A percentile compares a stretch with the other conserved stretches of the same genome.
phyloP scores from a whole-genome alignment of 73 alveolate genomes.

The Uronychia binucleata region DNA sequence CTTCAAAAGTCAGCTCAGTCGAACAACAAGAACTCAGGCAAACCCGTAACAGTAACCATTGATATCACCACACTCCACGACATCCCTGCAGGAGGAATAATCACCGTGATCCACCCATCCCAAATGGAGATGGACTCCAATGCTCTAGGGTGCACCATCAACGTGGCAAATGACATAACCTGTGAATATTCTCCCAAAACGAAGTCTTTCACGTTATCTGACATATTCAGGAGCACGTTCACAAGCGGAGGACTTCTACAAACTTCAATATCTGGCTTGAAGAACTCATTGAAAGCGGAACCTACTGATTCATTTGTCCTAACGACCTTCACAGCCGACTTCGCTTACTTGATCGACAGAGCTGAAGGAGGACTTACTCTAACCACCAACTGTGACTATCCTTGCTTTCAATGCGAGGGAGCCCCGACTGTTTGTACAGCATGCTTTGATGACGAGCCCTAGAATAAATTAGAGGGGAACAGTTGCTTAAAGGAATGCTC shows the following conservation, averaged over 20 bases:
- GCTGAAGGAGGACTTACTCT: not conserved
- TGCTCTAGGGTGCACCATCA: not conserved
- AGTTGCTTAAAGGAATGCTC: too few relatives aligned
- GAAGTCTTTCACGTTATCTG: not conserved
- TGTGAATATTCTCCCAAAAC: not conserved
- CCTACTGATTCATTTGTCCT: not conserved
- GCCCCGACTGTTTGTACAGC: too few relatives aligned
- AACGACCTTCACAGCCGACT: not conserved
- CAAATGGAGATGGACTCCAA: not conserved
- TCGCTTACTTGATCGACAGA: not conserved
- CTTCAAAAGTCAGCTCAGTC: not conserved
- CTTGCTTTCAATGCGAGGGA: constrained; percentile 3
- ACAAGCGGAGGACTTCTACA: not conserved
- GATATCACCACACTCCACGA: not conserved
- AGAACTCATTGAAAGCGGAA: not conserved
- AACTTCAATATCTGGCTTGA: not conserved
- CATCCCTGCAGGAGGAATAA: not conserved
- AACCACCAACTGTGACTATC: not conserved
- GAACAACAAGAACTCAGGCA: not conserved
- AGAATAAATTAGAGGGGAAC: too few relatives aligned
- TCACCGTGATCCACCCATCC: not conserved
- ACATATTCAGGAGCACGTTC: too few relatives aligned
- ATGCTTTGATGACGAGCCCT: too few relatives aligned
- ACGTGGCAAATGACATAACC: not conserved
- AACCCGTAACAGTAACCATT: not conserved